A percentile compares a stretch with the other conserved stretches of the same genome.
Conservation (phyloP, 306 rosid genomes). For the Dicorynia guianensis region DNA sequence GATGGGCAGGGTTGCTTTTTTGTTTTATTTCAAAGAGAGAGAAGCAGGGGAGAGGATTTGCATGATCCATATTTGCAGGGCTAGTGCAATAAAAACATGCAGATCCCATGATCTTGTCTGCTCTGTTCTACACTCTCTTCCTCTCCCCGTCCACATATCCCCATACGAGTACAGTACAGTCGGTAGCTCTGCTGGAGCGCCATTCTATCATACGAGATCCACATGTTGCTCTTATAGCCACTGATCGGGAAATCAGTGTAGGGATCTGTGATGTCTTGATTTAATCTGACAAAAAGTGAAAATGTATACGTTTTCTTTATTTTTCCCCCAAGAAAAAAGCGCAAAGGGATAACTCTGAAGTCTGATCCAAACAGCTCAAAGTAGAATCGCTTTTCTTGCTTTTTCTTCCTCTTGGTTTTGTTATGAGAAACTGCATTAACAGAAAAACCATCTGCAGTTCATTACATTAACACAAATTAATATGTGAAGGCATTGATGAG, state of each 20-base stretch:
- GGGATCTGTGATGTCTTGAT: constrained; percentile 42
- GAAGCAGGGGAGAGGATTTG: constrained; percentile 51
- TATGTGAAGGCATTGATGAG: constrained; percentile 35
- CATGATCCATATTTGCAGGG: constrained; percentile 67
- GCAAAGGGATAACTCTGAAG: constrained; percentile 28
- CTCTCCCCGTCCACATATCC: constrained; percentile 50
- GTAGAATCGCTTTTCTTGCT: constrained; percentile 53
- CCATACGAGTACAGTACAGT: constrained; percentile 9
- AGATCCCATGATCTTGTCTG: constrained; percentile 76
- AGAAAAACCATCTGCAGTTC: too few relatives aligned
- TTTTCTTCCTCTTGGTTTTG: neutral
- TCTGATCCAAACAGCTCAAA: constrained; percentile 56
- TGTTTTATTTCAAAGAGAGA: constrained; percentile 7
- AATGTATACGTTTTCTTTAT: neutral
- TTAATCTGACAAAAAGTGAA: constrained; percentile 43
- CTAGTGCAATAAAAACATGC: constrained; percentile 68
- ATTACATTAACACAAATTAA: too few relatives aligned
- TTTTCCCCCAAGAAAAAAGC: neutral
- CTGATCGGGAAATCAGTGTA: neutral
- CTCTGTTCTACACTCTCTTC: constrained; percentile 28
- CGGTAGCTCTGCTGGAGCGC: constrained; percentile 35
- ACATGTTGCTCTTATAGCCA: constrained; percentile 33
- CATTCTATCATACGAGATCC: neutral
- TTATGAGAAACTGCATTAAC: neutral
- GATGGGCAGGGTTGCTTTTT: constrained; percentile 37